Evolutionary conservation across 768 basidiomycete species (phyloP).

Genomic region (Sistotremastrum niveocremeum): DNA sequence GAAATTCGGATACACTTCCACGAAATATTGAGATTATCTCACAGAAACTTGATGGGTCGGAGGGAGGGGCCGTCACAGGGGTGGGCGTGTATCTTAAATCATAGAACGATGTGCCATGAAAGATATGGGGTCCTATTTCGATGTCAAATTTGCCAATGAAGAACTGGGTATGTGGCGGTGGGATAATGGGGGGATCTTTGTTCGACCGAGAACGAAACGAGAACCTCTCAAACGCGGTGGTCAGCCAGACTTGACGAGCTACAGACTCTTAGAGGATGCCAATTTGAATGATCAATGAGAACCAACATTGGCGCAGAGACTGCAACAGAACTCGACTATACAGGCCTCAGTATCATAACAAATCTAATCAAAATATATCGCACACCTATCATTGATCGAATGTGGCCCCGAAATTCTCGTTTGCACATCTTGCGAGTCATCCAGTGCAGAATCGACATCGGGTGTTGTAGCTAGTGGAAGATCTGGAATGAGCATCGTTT

Average conservation of each 20-base stretch:
- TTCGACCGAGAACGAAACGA: conserved; percentile 48
- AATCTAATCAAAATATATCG: background rate
- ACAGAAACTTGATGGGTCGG: background rate
- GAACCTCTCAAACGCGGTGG: conserved; percentile 53
- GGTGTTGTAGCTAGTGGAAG: conserved; percentile 45
- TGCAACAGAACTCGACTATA: conserved; percentile 47
- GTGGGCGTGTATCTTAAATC: conserved; percentile 29
- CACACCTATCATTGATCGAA: conserved; percentile 46
- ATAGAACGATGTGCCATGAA: conserved; percentile 52
- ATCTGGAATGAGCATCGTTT: conserved; percentile 12
- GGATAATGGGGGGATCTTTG: conserved; percentile 37
- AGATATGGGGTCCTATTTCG: conserved; percentile 63
- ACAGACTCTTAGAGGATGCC: conserved; percentile 8
- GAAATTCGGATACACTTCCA: too few species aligned
- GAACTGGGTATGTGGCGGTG: conserved; percentile 55
- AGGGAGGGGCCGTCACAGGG: background rate
- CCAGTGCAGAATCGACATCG: conserved; percentile 44
- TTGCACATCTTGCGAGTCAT: conserved; percentile 26
- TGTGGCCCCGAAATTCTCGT: conserved; percentile 21
- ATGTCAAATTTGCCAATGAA: conserved; percentile 56
- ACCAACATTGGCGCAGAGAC: conserved; percentile 56
- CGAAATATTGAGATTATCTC: too few species aligned
- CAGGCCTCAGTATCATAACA: background rate
- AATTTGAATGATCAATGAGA: conserved; percentile 3
- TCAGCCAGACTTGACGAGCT: conserved; percentile 66